Base-by-base conservation (phyloP, 164 flowering plant genomes). In the Chimonanthus salicifolius region DNA sequence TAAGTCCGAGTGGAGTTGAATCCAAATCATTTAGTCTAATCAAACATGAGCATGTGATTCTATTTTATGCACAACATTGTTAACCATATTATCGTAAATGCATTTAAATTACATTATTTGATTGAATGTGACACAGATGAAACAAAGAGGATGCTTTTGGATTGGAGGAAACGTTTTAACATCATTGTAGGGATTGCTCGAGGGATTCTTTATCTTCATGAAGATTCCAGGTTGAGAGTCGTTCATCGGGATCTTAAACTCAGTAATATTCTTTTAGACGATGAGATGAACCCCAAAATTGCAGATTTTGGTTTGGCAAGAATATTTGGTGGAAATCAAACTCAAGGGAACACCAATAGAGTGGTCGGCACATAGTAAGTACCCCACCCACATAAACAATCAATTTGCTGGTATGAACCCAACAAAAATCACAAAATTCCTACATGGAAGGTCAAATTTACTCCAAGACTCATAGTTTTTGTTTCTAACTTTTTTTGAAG, bases 201-300 rank as follows among this genome's bases (percentile, higher is more conserved):
- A 50, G 33, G 33, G 33, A 33, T 33, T 33, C 33, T 33, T 33
- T 33, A 33, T 33, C 33, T 33, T 33, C 33, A 33, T 33, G 33
- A 33, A 33, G 33, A 33, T 33, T 33, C 33, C 33, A 33, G 33
- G 33, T 33, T 33, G 33, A 33, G 33, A 33, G 2, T 33, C 33
- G 33, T 33, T 33, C 33, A 33, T 33, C 33, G 33, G 1, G 91
- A 33, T 33, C 33, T 33, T 3, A 89, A 87, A 74, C 79, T 87
- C 13, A 80, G 88, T 82, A 89, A 89, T 51, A 66, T 87, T 4
- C 69, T 88, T 54, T 44, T 89, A 18, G 91, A 89, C 71, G 64
- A n/a, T 0, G 83, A 85, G 8, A 77, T 87, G 85, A 81, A 74
- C 47, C 77, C 91, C 1, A 84, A 86, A 74, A 83, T 85, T 15